Percentiles rank a stretch among this genome's conserved stretches.
phyloP scores from a whole-genome alignment of 202 grass and related monocot species.

The Elaeis oleifera region DNA sequence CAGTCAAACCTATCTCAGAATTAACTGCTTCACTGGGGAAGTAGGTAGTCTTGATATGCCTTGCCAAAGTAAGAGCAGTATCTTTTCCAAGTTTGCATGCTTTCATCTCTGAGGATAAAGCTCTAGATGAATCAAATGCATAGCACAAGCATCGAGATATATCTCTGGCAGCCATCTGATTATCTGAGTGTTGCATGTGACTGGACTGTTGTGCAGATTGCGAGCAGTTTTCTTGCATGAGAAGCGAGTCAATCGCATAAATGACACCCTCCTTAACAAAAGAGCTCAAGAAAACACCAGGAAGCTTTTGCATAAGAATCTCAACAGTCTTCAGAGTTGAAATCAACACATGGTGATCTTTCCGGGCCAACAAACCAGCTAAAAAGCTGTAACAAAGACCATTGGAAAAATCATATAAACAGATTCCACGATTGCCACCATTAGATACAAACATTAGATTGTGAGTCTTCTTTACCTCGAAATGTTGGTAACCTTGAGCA shows the following conservation, averaged over 20 bases:
- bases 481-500: slow-evolving; percentile 80
- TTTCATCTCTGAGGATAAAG: slow-evolving; percentile 39
- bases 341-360: slow-evolving; percentile 80
- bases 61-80: slow-evolving; percentile 50
- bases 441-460: slow-evolving; percentile 14
- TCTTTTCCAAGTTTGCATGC: slow-evolving; percentile 53
- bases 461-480: slow-evolving; percentile 52
- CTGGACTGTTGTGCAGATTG: slow-evolving; percentile 33
- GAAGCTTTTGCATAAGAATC: slow-evolving; percentile 98
- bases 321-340: slow-evolving; percentile 75
- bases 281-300: slow-evolving; percentile 75
- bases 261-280: slow-evolving; percentile 97
- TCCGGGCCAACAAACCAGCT: slow-evolving; percentile 78
- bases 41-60: slow-evolving; percentile 62
- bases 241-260: slow-evolving; percentile 68
- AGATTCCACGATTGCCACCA: slow-evolving; percentile 9
- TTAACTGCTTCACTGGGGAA: slow-evolving; percentile 59
- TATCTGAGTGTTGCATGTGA: slow-evolving; percentile 33
- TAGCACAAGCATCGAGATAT: slow-evolving; percentile 80
- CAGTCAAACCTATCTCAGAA: slow-evolving; percentile 62
- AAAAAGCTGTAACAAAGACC: slow-evolving; percentile 66
- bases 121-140: slow-evolving; percentile 53
- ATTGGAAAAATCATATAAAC: slow-evolving; percentile 26
- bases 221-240: slow-evolving; percentile 51
- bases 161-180: slow-evolving; percentile 38